Percentiles rank a stretch among this genome's conserved stretches.
These are phyloP conservation scores for Streptanthus diversifolius DNA, from an alignment of 345 rosid species.

Conservation along the genomic window DNA sequence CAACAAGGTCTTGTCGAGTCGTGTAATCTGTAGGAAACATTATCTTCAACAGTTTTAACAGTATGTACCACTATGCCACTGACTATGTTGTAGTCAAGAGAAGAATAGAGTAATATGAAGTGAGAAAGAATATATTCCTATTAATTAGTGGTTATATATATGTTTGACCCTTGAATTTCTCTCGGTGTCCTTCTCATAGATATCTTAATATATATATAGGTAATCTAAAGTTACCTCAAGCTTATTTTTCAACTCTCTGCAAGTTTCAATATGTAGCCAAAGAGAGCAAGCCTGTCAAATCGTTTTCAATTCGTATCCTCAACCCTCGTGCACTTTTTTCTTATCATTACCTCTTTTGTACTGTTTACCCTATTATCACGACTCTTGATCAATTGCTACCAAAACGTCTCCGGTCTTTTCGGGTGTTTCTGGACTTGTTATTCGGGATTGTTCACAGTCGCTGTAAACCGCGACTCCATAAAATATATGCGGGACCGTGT, in stretches of 20 bases:
- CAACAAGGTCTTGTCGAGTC: constrained; percentile 10
- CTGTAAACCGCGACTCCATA: neutral
- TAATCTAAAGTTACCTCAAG: constrained; percentile 6
- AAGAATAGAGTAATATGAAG: neutral
- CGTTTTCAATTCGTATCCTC: constrained; percentile 17
- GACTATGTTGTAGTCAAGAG: constrained; percentile 20
- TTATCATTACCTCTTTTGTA: constrained; percentile 19
- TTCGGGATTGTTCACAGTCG: neutral
- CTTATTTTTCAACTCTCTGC: constrained; percentile 15
- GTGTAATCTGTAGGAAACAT: constrained; percentile 16
- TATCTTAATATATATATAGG: neutral
- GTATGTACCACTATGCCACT: constrained; percentile 29
- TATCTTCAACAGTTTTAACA: constrained; percentile 29
- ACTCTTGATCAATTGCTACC: constrained; percentile 2
- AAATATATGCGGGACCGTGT: neutral
- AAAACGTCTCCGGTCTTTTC: neutral
- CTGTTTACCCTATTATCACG: constrained; percentile 3
- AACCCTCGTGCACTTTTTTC: constrained; percentile 3
- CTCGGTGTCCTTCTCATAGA: constrained; percentile 21
- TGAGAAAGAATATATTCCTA: constrained; percentile 19
- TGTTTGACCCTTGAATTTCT: neutral
- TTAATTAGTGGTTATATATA: constrained; percentile 15
- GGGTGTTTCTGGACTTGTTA: constrained; percentile 13
- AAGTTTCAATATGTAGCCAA: constrained; percentile 28
- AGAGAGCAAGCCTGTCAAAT: constrained; percentile 16